Base-by-base conservation (phyloP, 371 early-diverging fungal genomes). In the Zychaea mexicana region DNA sequence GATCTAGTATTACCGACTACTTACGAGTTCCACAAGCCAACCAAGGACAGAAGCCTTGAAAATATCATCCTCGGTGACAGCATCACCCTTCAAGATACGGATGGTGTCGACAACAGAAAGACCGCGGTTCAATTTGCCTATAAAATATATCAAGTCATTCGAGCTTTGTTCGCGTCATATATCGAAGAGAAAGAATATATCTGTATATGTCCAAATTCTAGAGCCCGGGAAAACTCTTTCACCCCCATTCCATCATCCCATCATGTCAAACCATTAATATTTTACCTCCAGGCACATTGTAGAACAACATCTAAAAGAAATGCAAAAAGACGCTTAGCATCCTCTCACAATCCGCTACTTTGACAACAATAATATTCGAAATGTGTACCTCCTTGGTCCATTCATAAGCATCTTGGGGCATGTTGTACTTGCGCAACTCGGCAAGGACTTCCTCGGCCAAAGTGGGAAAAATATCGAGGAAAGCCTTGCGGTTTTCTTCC, bases 61-160 rank as follows among this genome's bases (percentile, higher is more conserved):
- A 63, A 92, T 83, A 79, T 96, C 93, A 47, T 95, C 93, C 36
- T 82, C 81, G 32, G 94, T 89, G 54, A 93, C 84, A 52, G 82
- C 62, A 52, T 86, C 79, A 47, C 88, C 86, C 67, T 89, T 85
- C 70, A 97, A 80, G 42, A 93, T 89, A 66, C 85, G 81, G 38
- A 94, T 83, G 9, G 98, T 91, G 64, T 95, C 94, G 24, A 93
- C 91, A 28, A 98, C 98, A 17, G 96, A 92, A 57, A 97, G 78
- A 54, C 98, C 98, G 72, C 98, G 94, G 90, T 98, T 98, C 89
- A 97, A 86, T 84, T 98, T 98, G 72, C 96, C 96, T 89, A 67
- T 5, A 24, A 38, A 57, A 4, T n/a, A 33, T n/a, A 15, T n/a
- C n/a, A n/a, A n/a, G n/a, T n/a, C n/a, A n/a, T n/a, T n/a, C n/a